These are phyloP conservation scores for Lasiodiplodia sp. DNA, from an alignment of 2,329 filamentous ascomycete genomes.

Conservation along the genomic window DNA sequence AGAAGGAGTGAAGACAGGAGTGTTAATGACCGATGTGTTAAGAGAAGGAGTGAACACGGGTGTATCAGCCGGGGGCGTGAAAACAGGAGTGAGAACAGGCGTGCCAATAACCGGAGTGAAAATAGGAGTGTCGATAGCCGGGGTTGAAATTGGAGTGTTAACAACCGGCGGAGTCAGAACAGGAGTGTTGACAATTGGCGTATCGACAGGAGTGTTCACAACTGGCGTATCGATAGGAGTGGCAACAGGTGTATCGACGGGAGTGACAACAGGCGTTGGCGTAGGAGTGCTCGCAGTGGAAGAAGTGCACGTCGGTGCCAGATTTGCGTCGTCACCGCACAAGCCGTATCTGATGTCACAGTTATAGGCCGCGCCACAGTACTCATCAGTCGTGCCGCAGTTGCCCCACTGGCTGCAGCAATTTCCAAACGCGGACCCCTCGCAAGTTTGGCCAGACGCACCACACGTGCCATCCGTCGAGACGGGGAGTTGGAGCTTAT, in stretches of 20 bases:
- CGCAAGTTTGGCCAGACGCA: slow-evolving; percentile 32
- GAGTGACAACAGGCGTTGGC: background rate
- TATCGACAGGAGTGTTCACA: slow-evolving; percentile 1
- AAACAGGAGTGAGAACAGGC: background rate
- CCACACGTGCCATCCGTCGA: slow-evolving; percentile 29
- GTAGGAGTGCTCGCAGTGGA: slow-evolving; percentile 7
- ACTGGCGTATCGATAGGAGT: slow-evolving; percentile 1
- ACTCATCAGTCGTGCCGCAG: slow-evolving; percentile 26
- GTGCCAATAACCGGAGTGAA: background rate
- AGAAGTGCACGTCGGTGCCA: slow-evolving; percentile 10
- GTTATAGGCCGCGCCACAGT: slow-evolving; percentile 6
- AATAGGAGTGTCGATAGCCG: background rate
- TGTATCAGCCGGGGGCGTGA: background rate
- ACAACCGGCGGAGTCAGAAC: background rate
- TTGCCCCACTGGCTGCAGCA: slow-evolving; percentile 33
- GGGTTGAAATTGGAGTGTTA: background rate
- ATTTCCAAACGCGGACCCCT: slow-evolving; percentile 28
- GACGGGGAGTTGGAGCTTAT: slow-evolving; percentile 32
- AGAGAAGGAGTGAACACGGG: background rate
- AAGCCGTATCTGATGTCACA: slow-evolving; percentile 11
- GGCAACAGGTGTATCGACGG: background rate
- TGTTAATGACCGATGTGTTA: background rate
- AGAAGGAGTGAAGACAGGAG: background rate
- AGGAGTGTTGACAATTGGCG: background rate
- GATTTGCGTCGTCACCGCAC: slow-evolving; percentile 2